Base-by-base conservation (phyloP, 2,329 filamentous ascomycete genomes). In the Ophiostoma novo-ulmi region DNA sequence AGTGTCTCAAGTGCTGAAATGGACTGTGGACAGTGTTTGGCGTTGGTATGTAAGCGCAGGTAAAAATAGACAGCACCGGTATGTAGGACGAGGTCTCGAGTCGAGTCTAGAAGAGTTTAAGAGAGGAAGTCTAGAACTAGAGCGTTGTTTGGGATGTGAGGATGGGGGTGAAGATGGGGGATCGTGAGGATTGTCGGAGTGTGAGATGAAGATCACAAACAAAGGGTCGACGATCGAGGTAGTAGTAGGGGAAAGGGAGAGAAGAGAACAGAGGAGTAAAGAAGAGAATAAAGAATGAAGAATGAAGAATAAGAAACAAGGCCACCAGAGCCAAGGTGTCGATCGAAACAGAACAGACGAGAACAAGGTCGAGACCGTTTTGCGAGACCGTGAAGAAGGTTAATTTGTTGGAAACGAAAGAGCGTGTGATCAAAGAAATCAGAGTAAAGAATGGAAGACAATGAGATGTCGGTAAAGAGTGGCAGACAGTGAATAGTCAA, bases 1-100 rank as follows among this genome's bases (percentile, higher is more conserved):
- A 64, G 36, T 65, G 63, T 65, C 63, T 65, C 63, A 65, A 14
- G 20, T 65, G 61, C 63, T 63, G 10, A 35, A 63, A 63, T 63
- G 58, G 26, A 31, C 11, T 26, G 13, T n/a, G 58, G 58, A 13
- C 26, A 22, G 58, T 63, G 58, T 63, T 63, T 63, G 58, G 58
- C 58, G 58, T 63, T 63, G 58, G 58, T 5, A 35, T 63, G 26
- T 17, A 6, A 35, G 26, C 26, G 8, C 52, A 11, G 22, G 52
- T 58, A 58, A 58, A 55, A 55, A 58, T 58, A 26, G 52, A 31
- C 22, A n/a, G 52, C 10, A 26, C 44, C 14, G 44, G 48, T 22
- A 63, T 35, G 55, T 11, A 35, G 26, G 11, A 17, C 14, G 26
- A 3, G 26, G 55, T 52, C 44, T 20, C 13, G 13, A 61, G 11